Evolutionary conservation across 2,329 filamentous ascomycete species (phyloP).

Genomic region (Peltaster fructicola): DNA sequence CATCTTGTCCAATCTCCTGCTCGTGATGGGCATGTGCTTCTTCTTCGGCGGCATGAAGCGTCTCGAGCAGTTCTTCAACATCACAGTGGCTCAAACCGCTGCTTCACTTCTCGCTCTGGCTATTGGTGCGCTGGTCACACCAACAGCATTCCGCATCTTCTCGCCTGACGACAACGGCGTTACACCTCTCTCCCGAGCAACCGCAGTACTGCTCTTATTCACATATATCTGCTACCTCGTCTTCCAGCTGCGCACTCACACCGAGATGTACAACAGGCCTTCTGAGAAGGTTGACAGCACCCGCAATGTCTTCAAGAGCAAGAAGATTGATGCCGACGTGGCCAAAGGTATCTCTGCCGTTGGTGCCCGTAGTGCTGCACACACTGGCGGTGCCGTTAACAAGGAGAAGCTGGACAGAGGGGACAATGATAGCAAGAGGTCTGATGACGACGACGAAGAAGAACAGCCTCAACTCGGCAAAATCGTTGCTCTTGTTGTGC

Average conservation of each 20-base stretch:
- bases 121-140: conserved; percentile 70
- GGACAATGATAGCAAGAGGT: conserved; percentile 25
- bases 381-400: conserved; percentile 33
- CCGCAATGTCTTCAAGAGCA: no score
- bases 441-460: conserved; percentile 49
- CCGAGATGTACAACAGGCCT: conserved; percentile 59
- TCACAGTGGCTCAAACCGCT: conserved; percentile 78
- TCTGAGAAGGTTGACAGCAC: conserved; percentile 62
- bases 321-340: conserved; percentile 32
- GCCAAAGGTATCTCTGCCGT: conserved; percentile 34
- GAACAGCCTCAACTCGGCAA: conserved; percentile 62
- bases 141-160: conserved; percentile 60
- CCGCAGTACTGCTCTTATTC: conserved; percentile 61
- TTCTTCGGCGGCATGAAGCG: conserved; percentile 71
- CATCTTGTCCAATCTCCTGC: conserved; percentile 76
- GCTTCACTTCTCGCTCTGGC: conserved; percentile 63
- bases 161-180: conserved; percentile 17
- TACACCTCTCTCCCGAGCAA: conserved; percentile 45
- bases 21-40: conserved; percentile 85
- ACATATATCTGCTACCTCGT: conserved; percentile 72
- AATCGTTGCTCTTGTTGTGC: conserved; percentile 51
- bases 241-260: conserved; percentile 83
- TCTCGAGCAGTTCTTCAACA: conserved; percentile 75
- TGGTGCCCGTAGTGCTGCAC: conserved; percentile 34
- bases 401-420: conserved; percentile 29